Conservation (phyloP, 2,329 filamentous ascomycete species). For the Penicillium occitanis region DNA sequence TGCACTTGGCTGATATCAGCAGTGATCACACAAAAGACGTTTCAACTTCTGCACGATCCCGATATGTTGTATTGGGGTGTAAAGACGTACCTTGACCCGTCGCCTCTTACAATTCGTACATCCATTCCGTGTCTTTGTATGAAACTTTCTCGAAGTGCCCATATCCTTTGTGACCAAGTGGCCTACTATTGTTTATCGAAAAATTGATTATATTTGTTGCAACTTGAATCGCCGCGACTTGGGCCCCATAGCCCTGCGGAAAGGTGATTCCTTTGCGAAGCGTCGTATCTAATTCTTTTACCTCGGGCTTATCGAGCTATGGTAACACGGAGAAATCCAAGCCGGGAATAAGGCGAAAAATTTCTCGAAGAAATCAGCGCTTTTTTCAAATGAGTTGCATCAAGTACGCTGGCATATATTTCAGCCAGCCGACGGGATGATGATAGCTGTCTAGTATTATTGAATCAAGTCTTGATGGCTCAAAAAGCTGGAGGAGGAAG, state of each 20-base stretch:
- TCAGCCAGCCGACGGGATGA: neutral
- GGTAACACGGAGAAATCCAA: neutral
- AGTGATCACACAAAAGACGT: neutral
- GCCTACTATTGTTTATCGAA: neutral
- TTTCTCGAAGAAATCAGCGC: too few species aligned
- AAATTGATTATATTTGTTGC: neutral
- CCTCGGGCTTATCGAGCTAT: neutral
- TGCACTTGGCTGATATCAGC: constrained; percentile 10
- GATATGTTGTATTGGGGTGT: neutral
- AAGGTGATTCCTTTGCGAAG: neutral
- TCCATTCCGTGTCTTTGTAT: constrained; percentile 22
- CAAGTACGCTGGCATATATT: neutral
- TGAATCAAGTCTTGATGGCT: neutral
- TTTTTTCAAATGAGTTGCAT: neutral
- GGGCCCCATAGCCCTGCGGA: neutral
- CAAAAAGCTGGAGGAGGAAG: neutral
- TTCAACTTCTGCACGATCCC: neutral
- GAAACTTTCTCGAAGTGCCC: constrained; percentile 21
- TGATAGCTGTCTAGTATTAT: neutral
- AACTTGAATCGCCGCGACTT: neutral
- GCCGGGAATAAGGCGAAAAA: neutral
- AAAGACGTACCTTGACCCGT: constrained; percentile 18
- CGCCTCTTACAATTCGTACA: constrained; percentile 21
- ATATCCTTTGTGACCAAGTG: constrained; percentile 4
- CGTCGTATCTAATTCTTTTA: neutral